A percentile compares a stretch with the other conserved stretches of the same genome.
These are phyloP conservation scores for Avena eriantha DNA, from an alignment of 176 grass and related monocot genomes.

Conservation along the genomic window DNA sequence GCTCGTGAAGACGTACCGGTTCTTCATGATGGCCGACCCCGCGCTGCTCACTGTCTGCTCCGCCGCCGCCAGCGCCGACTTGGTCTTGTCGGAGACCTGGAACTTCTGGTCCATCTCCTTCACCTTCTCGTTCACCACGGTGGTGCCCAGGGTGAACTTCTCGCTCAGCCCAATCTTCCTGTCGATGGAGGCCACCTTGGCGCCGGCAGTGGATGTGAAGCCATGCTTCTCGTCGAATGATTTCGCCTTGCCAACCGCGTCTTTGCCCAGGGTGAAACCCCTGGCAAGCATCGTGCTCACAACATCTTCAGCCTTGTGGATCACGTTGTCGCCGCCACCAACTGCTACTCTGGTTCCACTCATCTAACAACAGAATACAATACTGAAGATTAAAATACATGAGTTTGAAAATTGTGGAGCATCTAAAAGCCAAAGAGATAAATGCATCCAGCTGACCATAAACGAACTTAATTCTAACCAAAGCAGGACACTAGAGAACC, in stretches of 20 bases:
- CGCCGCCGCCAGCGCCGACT: constrained; percentile 59
- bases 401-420: too few relatives aligned
- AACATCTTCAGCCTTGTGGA: constrained; percentile 93
- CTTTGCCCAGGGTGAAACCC: constrained; percentile 87
- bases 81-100: constrained; percentile 87
- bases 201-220: constrained; percentile 76
- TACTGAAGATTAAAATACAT: background rate
- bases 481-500: too few relatives aligned
- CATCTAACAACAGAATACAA: constrained; percentile 30
- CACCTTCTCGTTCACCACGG: constrained; percentile 71
- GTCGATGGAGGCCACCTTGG: constrained; percentile 77
- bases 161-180: constrained; percentile 86
- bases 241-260: constrained; percentile 71
- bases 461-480: too few relatives aligned
- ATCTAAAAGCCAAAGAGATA: too few relatives aligned
- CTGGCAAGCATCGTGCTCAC: constrained; percentile 87
- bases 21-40: constrained; percentile 85
- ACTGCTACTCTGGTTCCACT: constrained; percentile 49
- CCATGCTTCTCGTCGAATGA: constrained; percentile 74
- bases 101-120: constrained; percentile 88
- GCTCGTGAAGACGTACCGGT: constrained; percentile 79
- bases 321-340: constrained; percentile 50
- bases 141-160: constrained; percentile 73
- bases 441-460: too few relatives aligned
- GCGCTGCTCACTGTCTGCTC: constrained; percentile 82